Evolutionary conservation across 495 filamentous ascomycete species (phyloP).

Genomic region (Aspergillus diversus): DNA sequence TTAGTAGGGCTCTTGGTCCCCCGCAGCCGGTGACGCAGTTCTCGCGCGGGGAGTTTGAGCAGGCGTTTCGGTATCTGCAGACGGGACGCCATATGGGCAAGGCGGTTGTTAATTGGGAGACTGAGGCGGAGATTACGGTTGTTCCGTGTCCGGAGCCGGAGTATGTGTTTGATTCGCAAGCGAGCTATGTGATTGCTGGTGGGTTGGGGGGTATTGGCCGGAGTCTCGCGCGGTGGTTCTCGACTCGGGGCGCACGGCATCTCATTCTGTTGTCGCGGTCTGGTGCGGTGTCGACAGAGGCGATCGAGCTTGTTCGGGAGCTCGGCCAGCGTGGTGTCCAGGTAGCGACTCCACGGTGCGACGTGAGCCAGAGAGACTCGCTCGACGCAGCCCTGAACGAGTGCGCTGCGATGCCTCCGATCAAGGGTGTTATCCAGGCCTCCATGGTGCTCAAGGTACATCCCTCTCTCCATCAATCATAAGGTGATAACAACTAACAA

Average conservation of each 20-base stretch:
- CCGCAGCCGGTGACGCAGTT: no score
- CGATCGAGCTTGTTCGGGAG: neutral
- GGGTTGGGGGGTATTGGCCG: neutral
- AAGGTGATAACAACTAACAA: no score
- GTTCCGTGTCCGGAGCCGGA: neutral
- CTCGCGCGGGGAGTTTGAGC: no score
- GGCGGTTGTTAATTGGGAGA: neutral
- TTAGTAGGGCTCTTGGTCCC: no score
- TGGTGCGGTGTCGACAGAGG: neutral
- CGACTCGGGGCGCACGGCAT: neutral
- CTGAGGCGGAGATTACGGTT: neutral
- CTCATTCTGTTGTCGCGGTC: neutral
- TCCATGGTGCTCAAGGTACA: neutral
- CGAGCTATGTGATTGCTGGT: neutral
- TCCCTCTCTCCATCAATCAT: neutral
- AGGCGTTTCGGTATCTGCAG: neutral
- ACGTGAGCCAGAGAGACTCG: neutral
- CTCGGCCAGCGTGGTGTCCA: neutral
- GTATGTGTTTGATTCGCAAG: neutral
- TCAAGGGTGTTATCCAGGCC: constrained; percentile 6
- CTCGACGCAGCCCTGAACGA: neutral
- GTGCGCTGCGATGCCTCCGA: neutral
- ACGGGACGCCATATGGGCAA: neutral
- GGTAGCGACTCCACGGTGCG: neutral
- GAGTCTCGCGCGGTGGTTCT: neutral